phyloP scores from a whole-genome alignment of 2,329 filamentous ascomycete species.

The Colletotrichum spinosum region DNA sequence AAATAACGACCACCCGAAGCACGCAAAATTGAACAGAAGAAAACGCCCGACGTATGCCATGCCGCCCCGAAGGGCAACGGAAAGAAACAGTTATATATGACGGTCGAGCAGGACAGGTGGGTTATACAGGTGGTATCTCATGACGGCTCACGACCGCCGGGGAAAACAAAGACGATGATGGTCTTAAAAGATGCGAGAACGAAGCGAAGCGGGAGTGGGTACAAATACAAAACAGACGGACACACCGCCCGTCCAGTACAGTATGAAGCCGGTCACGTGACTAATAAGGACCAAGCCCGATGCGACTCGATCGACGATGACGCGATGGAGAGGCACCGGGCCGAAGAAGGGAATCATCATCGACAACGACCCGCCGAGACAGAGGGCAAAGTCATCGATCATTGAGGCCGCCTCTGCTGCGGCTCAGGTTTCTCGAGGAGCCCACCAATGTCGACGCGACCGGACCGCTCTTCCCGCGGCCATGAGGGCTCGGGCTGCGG shows the following conservation, averaged over 20 bases:
- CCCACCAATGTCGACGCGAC: slow-evolving; percentile 70
- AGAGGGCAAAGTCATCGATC: slow-evolving; percentile 30
- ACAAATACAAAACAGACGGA: slow-evolving; percentile 28
- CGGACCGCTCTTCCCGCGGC: slow-evolving; percentile 61
- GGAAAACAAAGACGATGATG: slow-evolving; percentile 20
- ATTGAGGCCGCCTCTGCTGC: slow-evolving; percentile 45
- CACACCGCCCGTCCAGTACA: slow-evolving; percentile 9
- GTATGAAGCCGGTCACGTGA: slow-evolving; percentile 15
- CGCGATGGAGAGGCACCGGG: slow-evolving; percentile 20
- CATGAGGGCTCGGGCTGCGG: slow-evolving; percentile 44
- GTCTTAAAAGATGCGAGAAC: slow-evolving; percentile 17
- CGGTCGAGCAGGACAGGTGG: slow-evolving; percentile 10
- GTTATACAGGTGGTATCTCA: slow-evolving; percentile 40
- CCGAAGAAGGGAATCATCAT: slow-evolving; percentile 32
- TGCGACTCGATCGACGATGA: slow-evolving; percentile 16
- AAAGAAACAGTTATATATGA: slow-evolving; percentile 28
- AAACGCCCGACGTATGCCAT: slow-evolving; percentile 32
- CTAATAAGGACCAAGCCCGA: slow-evolving; percentile 15
- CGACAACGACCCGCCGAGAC: slow-evolving; percentile 30
- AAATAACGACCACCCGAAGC: slow-evolving; percentile 5
- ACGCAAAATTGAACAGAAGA: background rate
- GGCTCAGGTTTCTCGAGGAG: slow-evolving; percentile 68
- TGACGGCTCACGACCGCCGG: slow-evolving; percentile 32
- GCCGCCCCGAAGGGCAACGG: slow-evolving; percentile 6
- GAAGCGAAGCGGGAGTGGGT: slow-evolving; percentile 7